phyloP scores from a whole-genome alignment of 768 basidiomycete genomes.

The Rhizopogon salebrosus region DNA sequence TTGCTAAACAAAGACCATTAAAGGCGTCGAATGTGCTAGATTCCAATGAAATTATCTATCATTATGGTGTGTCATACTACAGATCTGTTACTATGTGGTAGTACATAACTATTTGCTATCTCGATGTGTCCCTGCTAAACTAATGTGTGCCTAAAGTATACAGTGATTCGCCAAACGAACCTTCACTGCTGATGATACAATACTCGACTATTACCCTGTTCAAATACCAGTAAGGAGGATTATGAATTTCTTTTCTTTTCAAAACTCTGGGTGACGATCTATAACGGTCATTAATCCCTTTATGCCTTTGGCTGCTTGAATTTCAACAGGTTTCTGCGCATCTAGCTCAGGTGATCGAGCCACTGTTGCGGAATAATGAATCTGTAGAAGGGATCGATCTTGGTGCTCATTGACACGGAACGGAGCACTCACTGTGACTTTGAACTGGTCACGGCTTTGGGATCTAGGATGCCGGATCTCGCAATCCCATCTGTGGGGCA shows the following conservation, averaged over 20 bases:
- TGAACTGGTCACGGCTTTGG: constrained; percentile 27
- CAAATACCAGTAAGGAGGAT: not conserved
- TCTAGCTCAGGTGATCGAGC: constrained; percentile 30
- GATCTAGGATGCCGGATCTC: constrained; percentile 26
- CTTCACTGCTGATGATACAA: constrained; percentile 16
- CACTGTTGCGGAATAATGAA: constrained; percentile 30
- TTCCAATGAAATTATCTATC: not conserved
- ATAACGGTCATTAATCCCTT: constrained; percentile 33
- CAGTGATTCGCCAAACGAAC: constrained; percentile 7
- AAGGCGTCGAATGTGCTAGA: not conserved
- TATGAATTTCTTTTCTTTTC: constrained; percentile 13
- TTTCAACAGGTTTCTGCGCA: constrained; percentile 31
- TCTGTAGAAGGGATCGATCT: constrained; percentile 19
- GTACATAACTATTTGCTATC: constrained; percentile 23
- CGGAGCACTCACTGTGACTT: constrained; percentile 24
- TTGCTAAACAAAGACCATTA: not conserved
- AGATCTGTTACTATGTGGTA: constrained; percentile 19
- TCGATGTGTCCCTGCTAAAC: constrained; percentile 11
- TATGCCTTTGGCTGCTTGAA: constrained; percentile 30
- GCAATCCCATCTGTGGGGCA: constrained; percentile 30
- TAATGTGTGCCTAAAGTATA: constrained; percentile 11
- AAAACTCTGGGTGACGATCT: constrained; percentile 25
- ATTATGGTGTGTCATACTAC: constrained; percentile 5
- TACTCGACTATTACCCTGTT: constrained; percentile 14
- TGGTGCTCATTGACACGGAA: constrained; percentile 7